A percentile compares a stretch with the other conserved stretches of the same genome.
Conservation (phyloP, 176 grass and related monocot genomes). For the Zea luxurians region DNA sequence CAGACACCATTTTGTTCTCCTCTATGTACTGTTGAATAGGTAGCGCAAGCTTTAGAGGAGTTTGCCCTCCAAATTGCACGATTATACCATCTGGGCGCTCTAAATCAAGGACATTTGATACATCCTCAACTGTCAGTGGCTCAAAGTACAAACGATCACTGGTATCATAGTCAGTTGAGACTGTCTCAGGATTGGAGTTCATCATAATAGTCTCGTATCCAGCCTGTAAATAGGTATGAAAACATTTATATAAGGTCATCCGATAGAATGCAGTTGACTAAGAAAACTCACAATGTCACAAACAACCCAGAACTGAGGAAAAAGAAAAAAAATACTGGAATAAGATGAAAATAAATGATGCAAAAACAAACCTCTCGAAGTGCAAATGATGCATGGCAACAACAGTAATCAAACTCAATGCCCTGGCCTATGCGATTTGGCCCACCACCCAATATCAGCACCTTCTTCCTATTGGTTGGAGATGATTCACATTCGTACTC, state of each 20-base stretch:
- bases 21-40: slow-evolving; percentile 76
- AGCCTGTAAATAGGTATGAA: slow-evolving; percentile 43
- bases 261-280: background rate
- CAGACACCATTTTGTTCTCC: slow-evolving; percentile 58
- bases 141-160: slow-evolving; percentile 95
- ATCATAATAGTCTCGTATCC: slow-evolving; percentile 98
- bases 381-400: slow-evolving; percentile 96
- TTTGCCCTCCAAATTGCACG: slow-evolving; percentile 96
- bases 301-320: background rate
- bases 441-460: slow-evolving; percentile 96
- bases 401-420: slow-evolving; percentile 99
- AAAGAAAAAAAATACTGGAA: background rate
- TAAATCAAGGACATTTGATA: slow-evolving; percentile 87
- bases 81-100: slow-evolving; percentile 95
- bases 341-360: slow-evolving; percentile 26
- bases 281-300: slow-evolving; percentile 9
- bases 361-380: slow-evolving; percentile 72
- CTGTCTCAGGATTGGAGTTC: slow-evolving; percentile 99
- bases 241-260: background rate
- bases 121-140: slow-evolving; percentile 91
- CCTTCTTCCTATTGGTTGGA: slow-evolving; percentile 86
- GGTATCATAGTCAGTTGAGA: slow-evolving; percentile 98
- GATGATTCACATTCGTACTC: slow-evolving; percentile 91
- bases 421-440: slow-evolving; percentile 97
- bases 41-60: slow-evolving; percentile 92